Base-by-base conservation (phyloP, 306 rosid species). In the Trichosanthes cucumerina region DNA sequence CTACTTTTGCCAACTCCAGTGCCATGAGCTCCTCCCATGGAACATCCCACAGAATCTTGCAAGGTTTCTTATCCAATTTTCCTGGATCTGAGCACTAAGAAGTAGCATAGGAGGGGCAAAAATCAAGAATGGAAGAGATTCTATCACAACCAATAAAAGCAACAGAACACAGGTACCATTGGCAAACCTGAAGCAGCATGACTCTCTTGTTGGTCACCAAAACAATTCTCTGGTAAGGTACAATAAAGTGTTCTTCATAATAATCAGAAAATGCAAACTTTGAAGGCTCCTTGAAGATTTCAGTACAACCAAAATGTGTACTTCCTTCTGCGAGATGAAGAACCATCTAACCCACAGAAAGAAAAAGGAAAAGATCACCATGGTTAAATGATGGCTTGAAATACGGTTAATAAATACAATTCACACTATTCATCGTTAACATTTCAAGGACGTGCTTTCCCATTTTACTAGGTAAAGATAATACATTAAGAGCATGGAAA, bases 11-110 rank as follows among this genome's bases (percentile, higher is more conserved):
- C 75, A 95, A 86, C 82, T 95, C 99, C 79, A 95, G 79, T 53
- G 99, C 88, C 96, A 95, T 87, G 82, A 95, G 88, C 83, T 92
- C 96, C 80, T 90, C 97, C 99, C 97, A 92, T 57, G 97, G 93
- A 54, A 95, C 91, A 39, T 95, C 99, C 97, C 97, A 95, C 86
- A 90, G 79, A 65, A 95, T 92, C 81, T 95, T 95, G 91, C 92
- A 91, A 69, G 97, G 92, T 87, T 90, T 95, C 83, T 88, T 92
- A 84, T 92, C 97, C 90, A 92, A 81, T 88, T 86, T 91, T 85
- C 91, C 97, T 41, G 81, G 92, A 81, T 87, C 92, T 81, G 86
- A 87, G 80, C 99, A 89, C 99, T 95, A 88, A 54, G 80, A 50
- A 79, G 83, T 77, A 81, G 79, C 62, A 76, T 41, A 62, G 77